Percentiles rank a stretch among this genome's conserved stretches.
These are phyloP conservation scores for Xylariales sp. DNA, from an alignment of 2,329 filamentous ascomycete genomes.

Conservation along the genomic window DNA sequence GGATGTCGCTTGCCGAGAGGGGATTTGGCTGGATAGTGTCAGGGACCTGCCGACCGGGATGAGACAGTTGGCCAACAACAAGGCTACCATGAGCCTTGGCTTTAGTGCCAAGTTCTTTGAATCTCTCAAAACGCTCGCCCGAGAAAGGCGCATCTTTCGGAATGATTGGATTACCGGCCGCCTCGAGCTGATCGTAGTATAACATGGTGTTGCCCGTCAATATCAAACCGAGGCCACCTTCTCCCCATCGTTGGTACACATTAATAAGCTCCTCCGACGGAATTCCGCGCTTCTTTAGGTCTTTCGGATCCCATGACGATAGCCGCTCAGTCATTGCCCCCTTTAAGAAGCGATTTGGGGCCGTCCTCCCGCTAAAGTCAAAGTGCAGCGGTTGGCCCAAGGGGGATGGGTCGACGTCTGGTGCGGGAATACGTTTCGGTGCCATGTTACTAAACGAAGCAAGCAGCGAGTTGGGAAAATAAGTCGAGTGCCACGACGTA, in stretches of 20 bases:
- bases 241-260: constrained; percentile 68
- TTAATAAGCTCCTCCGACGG: constrained; percentile 52
- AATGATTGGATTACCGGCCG: constrained; percentile 66
- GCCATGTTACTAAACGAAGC: constrained; percentile 11
- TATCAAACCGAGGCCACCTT: constrained; percentile 63
- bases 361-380: constrained; percentile 60
- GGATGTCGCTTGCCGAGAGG: constrained; percentile 55
- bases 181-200: constrained; percentile 65
- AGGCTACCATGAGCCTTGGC: constrained; percentile 66
- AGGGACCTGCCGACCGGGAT: constrained; percentile 68
- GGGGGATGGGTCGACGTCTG: constrained; percentile 27
- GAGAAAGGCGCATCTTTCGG: constrained; percentile 58
- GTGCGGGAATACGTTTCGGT: constrained; percentile 14
- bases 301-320: constrained; percentile 66
- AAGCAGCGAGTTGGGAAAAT: neutral
- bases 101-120: constrained; percentile 61
- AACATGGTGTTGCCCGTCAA: constrained; percentile 71
- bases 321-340: constrained; percentile 70
- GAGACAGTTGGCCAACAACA: constrained; percentile 69
- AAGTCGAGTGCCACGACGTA: neutral
- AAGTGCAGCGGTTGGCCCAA: constrained; percentile 45
- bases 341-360: constrained; percentile 69
- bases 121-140: constrained; percentile 65
- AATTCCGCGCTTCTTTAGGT: constrained; percentile 56
- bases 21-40: constrained; percentile 51